Evolutionary conservation across 2,329 filamentous ascomycete genomes (phyloP), one percentile per base, ranked within the genome.

Genomic region (Aphanoascus verrucosus): DNA sequence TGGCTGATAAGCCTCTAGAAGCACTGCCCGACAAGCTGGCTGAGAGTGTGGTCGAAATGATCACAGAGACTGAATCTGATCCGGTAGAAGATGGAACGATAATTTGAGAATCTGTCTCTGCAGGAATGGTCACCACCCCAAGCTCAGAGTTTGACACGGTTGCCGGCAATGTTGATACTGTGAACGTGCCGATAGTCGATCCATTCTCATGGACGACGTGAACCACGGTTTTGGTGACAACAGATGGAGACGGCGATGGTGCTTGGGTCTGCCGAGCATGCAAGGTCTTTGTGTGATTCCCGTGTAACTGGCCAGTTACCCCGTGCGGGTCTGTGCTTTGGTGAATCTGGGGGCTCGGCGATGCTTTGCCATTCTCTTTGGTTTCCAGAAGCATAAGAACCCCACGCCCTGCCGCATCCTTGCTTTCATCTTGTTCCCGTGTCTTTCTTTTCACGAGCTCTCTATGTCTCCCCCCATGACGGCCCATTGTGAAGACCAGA

Each of bases 121-220:
- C 56, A 9, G 60, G 60, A 45, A 63, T 59, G 5, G 62, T 63
- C 19, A 63, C 42, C 44, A 55, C 23, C 2, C 62, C 61, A 23
- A 60, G 48, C 11, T 54, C 23, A 14, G 60, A 57, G 40, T 61
- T 58, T 19, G 62, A 62, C 20, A 63, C 56, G 14, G 58, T 59
- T 34, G 62, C 60, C 14, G 62, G 60, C 12, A 64, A 57, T 14
- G 59, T 59, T 42, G 58, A 42, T 34, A 63, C 59, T 17, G 60
- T 63, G 43, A 59, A 60, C 43, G 57, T 45, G 17, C 55, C 57
- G 40, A 61, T 40, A 8, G 57, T 60, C 11, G 60, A 57, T n/a
- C 61, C 61, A 53, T 59, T 59, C 43, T 57, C 53, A 20, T 57
- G 55, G 17, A 63, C 57, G 46, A 62, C 53, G 42, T 62, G 57